These are phyloP conservation scores for Trichoderma endophyticum DNA, from an alignment of 2,329 filamentous ascomycete species.

Conservation along the genomic window DNA sequence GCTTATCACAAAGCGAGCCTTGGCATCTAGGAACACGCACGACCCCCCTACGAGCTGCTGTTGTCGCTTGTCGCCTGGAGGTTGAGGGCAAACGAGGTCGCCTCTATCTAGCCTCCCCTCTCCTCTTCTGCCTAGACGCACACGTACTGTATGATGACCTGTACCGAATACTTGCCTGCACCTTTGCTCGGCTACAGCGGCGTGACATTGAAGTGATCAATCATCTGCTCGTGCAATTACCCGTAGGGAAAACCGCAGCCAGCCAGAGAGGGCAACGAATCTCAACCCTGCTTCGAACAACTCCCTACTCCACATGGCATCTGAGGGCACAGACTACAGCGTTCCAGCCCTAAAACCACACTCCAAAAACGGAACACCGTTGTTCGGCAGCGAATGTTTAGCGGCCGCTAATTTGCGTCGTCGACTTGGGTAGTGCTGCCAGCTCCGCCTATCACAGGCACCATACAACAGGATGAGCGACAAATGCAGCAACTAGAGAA, in stretches of 20 bases:
- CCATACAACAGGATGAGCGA: neutral
- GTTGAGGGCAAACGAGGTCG: neutral
- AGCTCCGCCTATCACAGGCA: slow-evolving; percentile 18
- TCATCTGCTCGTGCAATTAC: neutral
- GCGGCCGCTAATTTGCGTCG: slow-evolving; percentile 19
- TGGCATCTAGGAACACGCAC: slow-evolving; percentile 17
- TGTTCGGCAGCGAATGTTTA: slow-evolving; percentile 15
- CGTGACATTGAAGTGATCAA: neutral
- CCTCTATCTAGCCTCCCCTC: neutral
- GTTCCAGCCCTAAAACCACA: slow-evolving; percentile 7
- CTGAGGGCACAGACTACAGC: neutral
- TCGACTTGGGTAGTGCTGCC: slow-evolving; percentile 9
- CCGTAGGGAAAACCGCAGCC: neutral
- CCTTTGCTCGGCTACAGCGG: neutral
- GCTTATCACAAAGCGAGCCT: slow-evolving; percentile 16
- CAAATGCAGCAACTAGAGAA: slow-evolving; percentile 17
- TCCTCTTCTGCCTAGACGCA: neutral
- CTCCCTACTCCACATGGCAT: neutral
- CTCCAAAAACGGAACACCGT: slow-evolving; percentile 4
- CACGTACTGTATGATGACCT: neutral
- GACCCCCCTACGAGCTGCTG: neutral
- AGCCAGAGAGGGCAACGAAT: neutral
- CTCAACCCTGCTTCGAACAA: neutral
- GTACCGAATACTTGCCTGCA: neutral
- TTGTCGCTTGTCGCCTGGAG: neutral